Evolutionary conservation across 2,329 filamentous ascomycete genomes (phyloP).

Genomic region (Curvularia eragrostidis): DNA sequence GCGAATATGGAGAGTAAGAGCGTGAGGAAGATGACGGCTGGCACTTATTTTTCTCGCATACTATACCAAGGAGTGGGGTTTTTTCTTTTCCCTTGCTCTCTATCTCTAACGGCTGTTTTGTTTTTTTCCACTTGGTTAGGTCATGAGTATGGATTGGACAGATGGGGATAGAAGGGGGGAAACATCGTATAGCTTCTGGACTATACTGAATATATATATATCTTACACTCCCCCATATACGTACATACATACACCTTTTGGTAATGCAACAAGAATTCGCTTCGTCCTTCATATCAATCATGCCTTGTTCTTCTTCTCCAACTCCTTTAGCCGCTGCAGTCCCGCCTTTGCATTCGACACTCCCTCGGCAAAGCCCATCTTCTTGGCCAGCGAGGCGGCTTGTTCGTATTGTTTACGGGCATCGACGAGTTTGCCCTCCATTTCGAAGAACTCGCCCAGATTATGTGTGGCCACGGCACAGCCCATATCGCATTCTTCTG

Average conservation of each 20-base stretch:
- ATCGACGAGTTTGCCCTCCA: conserved; percentile 69
- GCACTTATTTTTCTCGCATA: neutral
- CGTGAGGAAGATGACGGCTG: neutral
- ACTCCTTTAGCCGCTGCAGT: conserved; percentile 45
- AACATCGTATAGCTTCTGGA: neutral
- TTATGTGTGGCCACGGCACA: conserved; percentile 88
- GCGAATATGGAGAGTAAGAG: neutral
- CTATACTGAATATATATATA: neutral
- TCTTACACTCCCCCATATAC: neutral
- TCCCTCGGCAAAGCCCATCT: conserved; percentile 57
- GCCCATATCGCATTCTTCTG: conserved; percentile 80
- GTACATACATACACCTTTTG: too few species aligned
- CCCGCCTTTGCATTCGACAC: conserved; percentile 51
- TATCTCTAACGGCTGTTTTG: neutral
- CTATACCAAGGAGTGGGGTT: neutral
- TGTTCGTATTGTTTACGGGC: conserved; percentile 74
- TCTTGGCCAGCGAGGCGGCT: conserved; percentile 65
- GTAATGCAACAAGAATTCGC: too few species aligned
- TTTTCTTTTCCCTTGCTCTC: neutral
- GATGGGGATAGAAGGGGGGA: neutral
- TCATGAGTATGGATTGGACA: neutral
- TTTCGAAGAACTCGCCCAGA: conserved; percentile 80
- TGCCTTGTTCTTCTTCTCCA: conserved; percentile 30
- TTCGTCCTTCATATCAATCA: neutral
- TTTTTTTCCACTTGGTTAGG: neutral